Percentiles rank a stretch among this genome's conserved stretches.
These are phyloP conservation scores for Castanospermum australe DNA, from an alignment of 306 rosid genomes.

Conservation along the genomic window DNA sequence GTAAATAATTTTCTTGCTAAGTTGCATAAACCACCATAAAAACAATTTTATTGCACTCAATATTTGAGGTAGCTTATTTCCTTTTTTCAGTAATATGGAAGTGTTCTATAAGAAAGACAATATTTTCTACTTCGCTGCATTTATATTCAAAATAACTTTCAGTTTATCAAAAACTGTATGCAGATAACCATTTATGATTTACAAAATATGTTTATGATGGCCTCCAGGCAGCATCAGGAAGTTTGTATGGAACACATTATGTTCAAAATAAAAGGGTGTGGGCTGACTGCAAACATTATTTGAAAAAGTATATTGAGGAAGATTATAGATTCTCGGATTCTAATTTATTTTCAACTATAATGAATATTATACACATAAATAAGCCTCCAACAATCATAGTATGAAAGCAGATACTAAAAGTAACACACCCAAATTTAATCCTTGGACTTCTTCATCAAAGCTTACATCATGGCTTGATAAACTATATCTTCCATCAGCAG, in stretches of 20 bases:
- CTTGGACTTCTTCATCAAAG: slow-evolving; percentile 50
- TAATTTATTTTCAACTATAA: neutral
- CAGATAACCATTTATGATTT: neutral
- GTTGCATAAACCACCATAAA: neutral
- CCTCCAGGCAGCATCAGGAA: neutral
- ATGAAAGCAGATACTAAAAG: neutral
- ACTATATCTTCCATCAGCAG: slow-evolving; percentile 71
- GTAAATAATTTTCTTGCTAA: neutral
- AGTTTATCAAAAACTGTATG: neutral
- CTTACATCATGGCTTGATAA: slow-evolving; percentile 65
- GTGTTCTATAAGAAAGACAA: neutral
- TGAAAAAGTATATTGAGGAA: neutral
- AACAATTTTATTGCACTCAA: neutral
- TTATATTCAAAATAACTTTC: neutral
- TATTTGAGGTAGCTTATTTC: neutral
- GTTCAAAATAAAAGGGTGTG: neutral
- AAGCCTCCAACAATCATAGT: neutral
- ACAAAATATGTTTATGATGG: neutral
- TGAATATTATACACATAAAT: neutral
- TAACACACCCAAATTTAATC: slow-evolving; percentile 34
- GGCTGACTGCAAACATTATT: neutral
- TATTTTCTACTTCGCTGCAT: neutral
- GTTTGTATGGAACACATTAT: neutral
- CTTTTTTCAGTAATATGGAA: neutral
- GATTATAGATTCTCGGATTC: neutral